A percentile compares a stretch with the other conserved stretches of the same genome.
phyloP scores from a whole-genome alignment of 345 rosid species.

The Odontarrhena argentea region DNA sequence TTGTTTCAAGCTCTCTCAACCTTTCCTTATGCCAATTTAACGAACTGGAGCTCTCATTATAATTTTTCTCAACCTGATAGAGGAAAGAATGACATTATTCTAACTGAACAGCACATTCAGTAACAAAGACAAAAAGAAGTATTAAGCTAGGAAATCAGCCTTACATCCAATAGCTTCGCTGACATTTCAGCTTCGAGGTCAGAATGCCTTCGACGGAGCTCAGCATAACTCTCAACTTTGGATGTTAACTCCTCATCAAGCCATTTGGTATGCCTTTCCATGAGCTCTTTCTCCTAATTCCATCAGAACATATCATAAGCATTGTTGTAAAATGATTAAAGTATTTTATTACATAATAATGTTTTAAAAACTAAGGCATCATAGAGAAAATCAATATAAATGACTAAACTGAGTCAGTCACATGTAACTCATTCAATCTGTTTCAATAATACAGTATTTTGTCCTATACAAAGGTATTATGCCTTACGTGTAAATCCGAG shows the following conservation, averaged over 20 bases:
- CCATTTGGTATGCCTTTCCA: slow-evolving; percentile 87
- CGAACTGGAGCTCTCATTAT: slow-evolving; percentile 64
- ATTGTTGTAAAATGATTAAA: slow-evolving; percentile 8
- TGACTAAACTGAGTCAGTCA: background rate
- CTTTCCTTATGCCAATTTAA: slow-evolving; percentile 77
- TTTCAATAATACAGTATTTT: background rate
- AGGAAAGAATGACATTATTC: slow-evolving; percentile 7
- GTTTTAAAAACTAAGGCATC: background rate
- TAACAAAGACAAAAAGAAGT: background rate
- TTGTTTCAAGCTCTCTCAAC: slow-evolving; percentile 67
- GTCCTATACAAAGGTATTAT: background rate
- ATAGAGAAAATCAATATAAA: background rate
- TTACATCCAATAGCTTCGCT: slow-evolving; percentile 72
- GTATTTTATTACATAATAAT: background rate
- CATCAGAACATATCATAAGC: slow-evolving; percentile 28
- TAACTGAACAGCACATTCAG: background rate
- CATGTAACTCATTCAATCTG: slow-evolving; percentile 1
- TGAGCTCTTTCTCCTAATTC: slow-evolving; percentile 86
- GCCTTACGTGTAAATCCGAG: background rate
- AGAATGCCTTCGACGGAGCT: slow-evolving; percentile 63
- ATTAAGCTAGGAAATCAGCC: slow-evolving; percentile 26
- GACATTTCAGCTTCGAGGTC: slow-evolving; percentile 84
- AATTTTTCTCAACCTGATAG: slow-evolving; percentile 61
- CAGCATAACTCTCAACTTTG: slow-evolving; percentile 64
- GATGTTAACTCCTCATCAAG: slow-evolving; percentile 82